Evolutionary conservation across 2,329 filamentous ascomycete genomes (phyloP).

Genomic region (Xylariaceae sp.): DNA sequence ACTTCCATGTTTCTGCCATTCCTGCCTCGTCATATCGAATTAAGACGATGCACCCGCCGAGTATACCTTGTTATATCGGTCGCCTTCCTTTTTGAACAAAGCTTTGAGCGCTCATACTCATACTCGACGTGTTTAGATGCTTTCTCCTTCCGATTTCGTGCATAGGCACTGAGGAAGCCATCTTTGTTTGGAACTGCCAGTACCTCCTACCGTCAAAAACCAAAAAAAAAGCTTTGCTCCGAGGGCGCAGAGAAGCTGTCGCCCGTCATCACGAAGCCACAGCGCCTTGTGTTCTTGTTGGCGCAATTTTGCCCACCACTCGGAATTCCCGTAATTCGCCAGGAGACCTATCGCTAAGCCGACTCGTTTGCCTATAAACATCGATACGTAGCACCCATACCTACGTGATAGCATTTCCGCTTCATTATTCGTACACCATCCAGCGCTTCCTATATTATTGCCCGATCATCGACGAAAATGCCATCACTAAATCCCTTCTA

Average conservation of each 20-base stretch:
- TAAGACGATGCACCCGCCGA: background rate
- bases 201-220: background rate
- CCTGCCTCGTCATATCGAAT: background rate
- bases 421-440: slow-evolving; percentile 2
- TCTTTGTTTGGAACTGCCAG: background rate
- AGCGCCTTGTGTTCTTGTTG: background rate
- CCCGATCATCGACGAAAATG: slow-evolving; percentile 36
- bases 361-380: slow-evolving; percentile 1
- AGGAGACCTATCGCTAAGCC: background rate
- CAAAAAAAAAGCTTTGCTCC: background rate
- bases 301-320: slow-evolving; percentile 7
- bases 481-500: slow-evolving; percentile 53
- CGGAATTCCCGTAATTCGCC: slow-evolving; percentile 3
- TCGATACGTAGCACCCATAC: background rate
- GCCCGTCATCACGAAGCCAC: slow-evolving; percentile 4
- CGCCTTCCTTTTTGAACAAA: background rate
- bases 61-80: background rate
- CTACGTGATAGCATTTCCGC: slow-evolving; percentile 7
- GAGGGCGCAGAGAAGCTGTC: background rate
- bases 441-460: background rate
- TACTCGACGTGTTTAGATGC: background rate
- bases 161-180: background rate
- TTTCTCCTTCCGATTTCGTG: background rate
- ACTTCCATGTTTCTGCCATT: background rate
- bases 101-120: background rate